Evolutionary conservation across 352 stramenopile species (phyloP).

Genomic region (Phytophthora hybrid): DNA sequence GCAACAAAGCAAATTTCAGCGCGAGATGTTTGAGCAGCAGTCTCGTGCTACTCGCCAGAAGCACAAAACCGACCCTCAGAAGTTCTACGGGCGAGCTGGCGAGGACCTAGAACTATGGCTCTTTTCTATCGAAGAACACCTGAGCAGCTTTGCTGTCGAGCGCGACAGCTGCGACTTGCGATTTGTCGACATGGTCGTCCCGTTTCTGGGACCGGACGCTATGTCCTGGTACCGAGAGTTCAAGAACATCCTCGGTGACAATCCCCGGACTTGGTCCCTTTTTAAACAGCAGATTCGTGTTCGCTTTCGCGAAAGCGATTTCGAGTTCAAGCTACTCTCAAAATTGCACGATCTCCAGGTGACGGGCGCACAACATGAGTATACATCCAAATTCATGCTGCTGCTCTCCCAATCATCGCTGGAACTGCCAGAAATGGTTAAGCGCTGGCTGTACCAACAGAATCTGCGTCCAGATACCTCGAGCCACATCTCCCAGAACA

Average conservation of each 20-base stretch:
- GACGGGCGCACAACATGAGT: neutral
- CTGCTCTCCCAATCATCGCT: conserved; percentile 6
- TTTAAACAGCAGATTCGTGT: neutral
- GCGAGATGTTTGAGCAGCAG: conserved; percentile 21
- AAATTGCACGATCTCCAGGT: conserved; percentile 3
- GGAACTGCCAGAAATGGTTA: neutral
- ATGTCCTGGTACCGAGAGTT: conserved; percentile 2
- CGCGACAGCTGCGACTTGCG: conserved; percentile 2
- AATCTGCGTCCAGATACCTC: conserved; percentile 7
- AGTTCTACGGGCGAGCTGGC: neutral
- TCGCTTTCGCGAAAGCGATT: neutral
- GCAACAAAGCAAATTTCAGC: conserved; percentile 18
- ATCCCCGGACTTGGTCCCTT: neutral
- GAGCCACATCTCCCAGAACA: conserved; percentile 12
- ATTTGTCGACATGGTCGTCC: conserved; percentile 4
- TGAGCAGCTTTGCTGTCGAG: conserved; percentile 4
- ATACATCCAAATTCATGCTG: neutral
- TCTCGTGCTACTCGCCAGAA: neutral
- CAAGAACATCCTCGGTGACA: neutral
- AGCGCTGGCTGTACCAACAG: neutral
- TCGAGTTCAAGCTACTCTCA: neutral
- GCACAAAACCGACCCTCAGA: neutral
- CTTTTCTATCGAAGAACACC: neutral
- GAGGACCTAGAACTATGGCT: neutral
- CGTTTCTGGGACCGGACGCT: neutral